These are phyloP conservation scores for Ophiostoma sp. DNA, from an alignment of 2,329 filamentous ascomycete genomes.

Conservation along the genomic window DNA sequence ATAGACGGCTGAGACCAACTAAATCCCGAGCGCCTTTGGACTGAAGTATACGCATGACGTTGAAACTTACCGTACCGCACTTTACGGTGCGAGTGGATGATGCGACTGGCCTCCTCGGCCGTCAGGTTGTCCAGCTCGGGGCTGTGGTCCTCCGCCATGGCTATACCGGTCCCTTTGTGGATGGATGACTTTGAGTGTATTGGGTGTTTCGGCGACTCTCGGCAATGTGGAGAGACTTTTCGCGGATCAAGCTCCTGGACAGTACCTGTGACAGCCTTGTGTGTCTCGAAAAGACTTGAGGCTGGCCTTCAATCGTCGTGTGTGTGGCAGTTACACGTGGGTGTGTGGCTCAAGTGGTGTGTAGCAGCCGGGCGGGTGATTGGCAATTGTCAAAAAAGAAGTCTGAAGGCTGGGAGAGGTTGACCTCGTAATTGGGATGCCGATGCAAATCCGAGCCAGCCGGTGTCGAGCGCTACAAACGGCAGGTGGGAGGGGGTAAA, in stretches of 20 bases:
- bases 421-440: constrained; percentile 25
- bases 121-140: constrained; percentile 59
- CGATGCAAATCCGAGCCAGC: constrained; percentile 31
- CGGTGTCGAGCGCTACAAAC: neutral
- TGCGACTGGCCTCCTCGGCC: constrained; percentile 65
- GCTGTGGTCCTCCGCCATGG: constrained; percentile 49
- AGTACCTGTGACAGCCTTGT: neutral
- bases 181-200: no score
- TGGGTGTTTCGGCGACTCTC: constrained; percentile 25
- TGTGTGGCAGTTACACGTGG: neutral
- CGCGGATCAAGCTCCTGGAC: neutral
- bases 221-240: constrained; percentile 29
- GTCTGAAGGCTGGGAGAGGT: neutral
- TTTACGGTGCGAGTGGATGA: constrained; percentile 69
- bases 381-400: neutral
- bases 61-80: constrained; percentile 63
- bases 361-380: neutral
- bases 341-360: neutral
- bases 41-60: neutral
- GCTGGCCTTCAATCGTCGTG: neutral
- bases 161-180: neutral
- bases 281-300: neutral
- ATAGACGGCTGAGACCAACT: neutral
- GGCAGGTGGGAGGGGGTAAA: neutral
- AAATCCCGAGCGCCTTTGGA: neutral